Conservation (phyloP, 495 filamentous ascomycete species). For the Neurospora sp. region DNA sequence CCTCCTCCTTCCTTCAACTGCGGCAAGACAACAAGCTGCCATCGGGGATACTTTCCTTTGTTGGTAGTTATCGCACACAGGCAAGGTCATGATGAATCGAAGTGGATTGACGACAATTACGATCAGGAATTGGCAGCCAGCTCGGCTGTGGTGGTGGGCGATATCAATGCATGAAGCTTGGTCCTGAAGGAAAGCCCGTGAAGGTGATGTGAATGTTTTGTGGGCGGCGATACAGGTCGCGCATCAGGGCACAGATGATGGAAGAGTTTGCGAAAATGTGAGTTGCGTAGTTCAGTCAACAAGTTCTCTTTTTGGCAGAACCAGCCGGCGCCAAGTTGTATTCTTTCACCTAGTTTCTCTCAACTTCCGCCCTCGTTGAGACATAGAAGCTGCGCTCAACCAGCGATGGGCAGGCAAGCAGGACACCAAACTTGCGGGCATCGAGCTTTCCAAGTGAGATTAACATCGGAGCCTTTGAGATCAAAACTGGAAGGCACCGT, state of each 20-base stretch:
- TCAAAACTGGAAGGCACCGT: too few species aligned
- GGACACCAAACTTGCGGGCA: not conserved
- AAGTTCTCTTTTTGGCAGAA: not conserved
- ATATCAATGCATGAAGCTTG: not conserved
- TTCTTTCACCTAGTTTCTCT: not conserved
- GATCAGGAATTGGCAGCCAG: not conserved
- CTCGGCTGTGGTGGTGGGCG: not conserved
- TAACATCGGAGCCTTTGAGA: too few species aligned
- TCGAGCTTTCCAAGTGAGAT: not conserved
- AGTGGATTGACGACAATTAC: not conserved
- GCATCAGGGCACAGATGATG: not conserved
- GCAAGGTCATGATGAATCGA: not conserved
- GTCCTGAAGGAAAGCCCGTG: not conserved
- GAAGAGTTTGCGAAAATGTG: not conserved
- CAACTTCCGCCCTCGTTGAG: not conserved
- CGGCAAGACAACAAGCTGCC: too few species aligned
- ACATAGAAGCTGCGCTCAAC: not conserved
- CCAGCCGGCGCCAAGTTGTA: not conserved
- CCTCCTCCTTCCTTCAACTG: too few species aligned
- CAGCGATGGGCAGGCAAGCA: not conserved
- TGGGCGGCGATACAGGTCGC: not conserved
- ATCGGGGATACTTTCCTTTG: too few species aligned
- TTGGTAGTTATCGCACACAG: too few species aligned
- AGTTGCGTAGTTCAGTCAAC: not conserved
- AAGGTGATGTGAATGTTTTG: not conserved